A percentile compares a stretch with the other conserved stretches of the same genome.
These are phyloP conservation scores for Gleditsia sinensis DNA, from an alignment of 306 rosid genomes.

Conservation along the genomic window DNA sequence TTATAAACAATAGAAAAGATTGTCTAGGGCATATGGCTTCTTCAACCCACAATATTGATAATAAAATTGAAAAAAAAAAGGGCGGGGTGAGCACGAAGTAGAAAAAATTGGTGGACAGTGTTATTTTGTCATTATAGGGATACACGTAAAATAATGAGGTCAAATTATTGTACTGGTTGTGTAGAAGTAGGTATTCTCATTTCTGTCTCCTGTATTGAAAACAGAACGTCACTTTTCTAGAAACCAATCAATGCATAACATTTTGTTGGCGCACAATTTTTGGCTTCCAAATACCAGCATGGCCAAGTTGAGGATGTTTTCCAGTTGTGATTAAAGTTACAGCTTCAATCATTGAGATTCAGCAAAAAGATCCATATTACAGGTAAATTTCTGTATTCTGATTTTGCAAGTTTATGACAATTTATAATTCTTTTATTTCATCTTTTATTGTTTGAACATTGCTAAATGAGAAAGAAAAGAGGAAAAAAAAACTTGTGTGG, in stretches of 20 bases:
- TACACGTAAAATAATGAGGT: background rate
- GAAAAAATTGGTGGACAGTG: background rate
- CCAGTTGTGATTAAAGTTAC: constrained; percentile 77
- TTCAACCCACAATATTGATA: too few relatives aligned
- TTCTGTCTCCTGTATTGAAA: background rate
- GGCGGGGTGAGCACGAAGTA: background rate
- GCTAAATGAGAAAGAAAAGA: background rate
- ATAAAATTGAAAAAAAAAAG: too few relatives aligned
- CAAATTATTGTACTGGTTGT: background rate
- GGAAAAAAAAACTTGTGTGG: background rate
- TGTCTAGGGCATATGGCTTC: background rate
- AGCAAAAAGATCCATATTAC: constrained; percentile 61
- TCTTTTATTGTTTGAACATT: background rate
- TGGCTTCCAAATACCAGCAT: constrained; percentile 61
- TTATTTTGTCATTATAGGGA: background rate
- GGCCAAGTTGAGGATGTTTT: constrained; percentile 87
- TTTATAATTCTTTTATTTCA: background rate
- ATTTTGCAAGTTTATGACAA: background rate
- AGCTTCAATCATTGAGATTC: constrained; percentile 74
- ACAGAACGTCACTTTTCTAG: background rate
- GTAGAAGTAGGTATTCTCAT: background rate
- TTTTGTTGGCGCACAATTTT: background rate
- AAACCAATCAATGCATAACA: background rate
- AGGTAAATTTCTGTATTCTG: constrained; percentile 43
- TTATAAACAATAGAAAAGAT: too few relatives aligned